A percentile compares a stretch with the other conserved stretches of the same genome.
Evolutionary conservation across 306 rosid species (phyloP).

Genomic region (Quercus variabilis): DNA sequence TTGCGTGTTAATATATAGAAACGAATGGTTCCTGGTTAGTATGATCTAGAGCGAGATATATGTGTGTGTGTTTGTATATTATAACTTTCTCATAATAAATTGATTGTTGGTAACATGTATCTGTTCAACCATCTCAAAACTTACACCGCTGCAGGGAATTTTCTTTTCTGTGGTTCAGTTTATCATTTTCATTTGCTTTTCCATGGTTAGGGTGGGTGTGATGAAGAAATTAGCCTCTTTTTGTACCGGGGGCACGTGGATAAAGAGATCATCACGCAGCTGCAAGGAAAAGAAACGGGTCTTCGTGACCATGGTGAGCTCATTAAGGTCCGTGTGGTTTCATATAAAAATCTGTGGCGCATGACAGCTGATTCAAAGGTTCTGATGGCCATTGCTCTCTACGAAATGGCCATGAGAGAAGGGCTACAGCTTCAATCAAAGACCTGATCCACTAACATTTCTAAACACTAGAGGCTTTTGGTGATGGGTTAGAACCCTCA

Average conservation of each 20-base stretch:
- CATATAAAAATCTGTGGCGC: constrained; percentile 79
- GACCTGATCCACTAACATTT: background rate
- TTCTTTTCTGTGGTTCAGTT: background rate
- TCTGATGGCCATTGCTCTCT: constrained; percentile 66
- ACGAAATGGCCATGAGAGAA: constrained; percentile 75
- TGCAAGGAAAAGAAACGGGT: constrained; percentile 84
- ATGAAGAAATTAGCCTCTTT: constrained; percentile 77
- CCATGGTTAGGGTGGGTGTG: constrained; percentile 76
- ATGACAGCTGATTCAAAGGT: constrained; percentile 81
- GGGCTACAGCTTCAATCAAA: constrained; percentile 51
- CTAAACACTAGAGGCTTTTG: background rate
- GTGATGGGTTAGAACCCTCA: background rate
- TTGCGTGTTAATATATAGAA: background rate
- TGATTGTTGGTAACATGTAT: background rate
- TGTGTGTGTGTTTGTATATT: too few relatives aligned
- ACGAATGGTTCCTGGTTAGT: background rate
- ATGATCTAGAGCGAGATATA: background rate
- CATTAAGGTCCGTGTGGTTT: constrained; percentile 69
- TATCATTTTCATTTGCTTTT: background rate
- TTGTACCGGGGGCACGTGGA: constrained; percentile 56
- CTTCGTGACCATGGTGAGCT: constrained; percentile 87
- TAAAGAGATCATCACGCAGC: constrained; percentile 55
- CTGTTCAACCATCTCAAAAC: background rate
- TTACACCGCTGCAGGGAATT: background rate
- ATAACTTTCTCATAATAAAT: too few relatives aligned